Evolutionary conservation across 208 protist genomes (phyloP), one percentile per base, ranked within the genome.

Genomic region (Acanthamoeba triangularis): DNA sequence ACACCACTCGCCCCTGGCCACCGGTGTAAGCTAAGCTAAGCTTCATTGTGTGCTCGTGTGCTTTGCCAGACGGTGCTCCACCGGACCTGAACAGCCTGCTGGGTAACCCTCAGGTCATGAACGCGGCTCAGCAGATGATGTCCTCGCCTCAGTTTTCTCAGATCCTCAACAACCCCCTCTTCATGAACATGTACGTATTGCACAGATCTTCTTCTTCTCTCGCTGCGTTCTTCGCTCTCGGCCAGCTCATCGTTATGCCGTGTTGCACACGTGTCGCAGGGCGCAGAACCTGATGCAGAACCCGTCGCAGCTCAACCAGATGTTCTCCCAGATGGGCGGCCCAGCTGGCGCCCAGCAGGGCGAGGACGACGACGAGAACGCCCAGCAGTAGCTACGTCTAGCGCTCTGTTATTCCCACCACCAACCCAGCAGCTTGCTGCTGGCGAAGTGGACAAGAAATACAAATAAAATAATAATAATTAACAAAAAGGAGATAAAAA

Each of bases 201-300:
- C 49, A 47, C 72, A n/a, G 14, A 33, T 44, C 37, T 25, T 80
- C 28, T 28, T 80, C 49, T 41, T 41, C 37, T 41, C 37, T 41
- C 37, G 37, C 37, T 41, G 49, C 37, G 20, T 33, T 44, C 41
- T 20, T 59, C 11, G 14, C n/a, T n/a, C n/a, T 23, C 20, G n/a
- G 1, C n/a, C n/a, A 20, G 37, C 23, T 33, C 44, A 37, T 28
- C n/a, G 33, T 16, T 85, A 56, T 2, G 25, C 25, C 44, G 80
- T 23, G 16, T 14, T 59, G 14, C 25, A 30, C 72, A 30, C 72
- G 16, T 56, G 10, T 59, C 7, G 35, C 33, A 90, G 82, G 82
- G 82, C 82, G 18, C 82, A 90, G 82, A 90, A 90, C 54, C n/a
- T 90, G 82, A 90, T 90, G 82, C 44, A 65, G 54, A 41, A 90